phyloP scores from a whole-genome alignment of 192 early-diverging fungal species.

The Gryganskiella cystojenkinii region DNA sequence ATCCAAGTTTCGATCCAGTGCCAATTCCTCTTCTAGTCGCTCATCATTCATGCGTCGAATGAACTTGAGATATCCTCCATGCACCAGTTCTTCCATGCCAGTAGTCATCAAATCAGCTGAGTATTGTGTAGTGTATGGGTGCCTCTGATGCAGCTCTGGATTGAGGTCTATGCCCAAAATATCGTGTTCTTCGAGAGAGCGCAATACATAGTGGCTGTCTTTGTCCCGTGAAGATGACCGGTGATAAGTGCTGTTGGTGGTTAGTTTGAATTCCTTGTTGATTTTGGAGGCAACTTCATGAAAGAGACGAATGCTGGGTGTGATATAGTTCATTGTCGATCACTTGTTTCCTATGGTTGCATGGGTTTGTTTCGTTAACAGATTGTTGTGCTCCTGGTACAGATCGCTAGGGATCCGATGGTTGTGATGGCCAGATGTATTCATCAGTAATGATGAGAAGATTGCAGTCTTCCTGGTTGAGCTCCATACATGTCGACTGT shows the following conservation, averaged over 20 bases:
- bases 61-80: no score
- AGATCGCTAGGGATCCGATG: constrained; percentile 19
- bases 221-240: background rate
- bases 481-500: no score
- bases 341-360: constrained; percentile 7
- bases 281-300: background rate
- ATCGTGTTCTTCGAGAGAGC: no score
- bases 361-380: constrained; percentile 5
- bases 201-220: background rate
- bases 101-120: no score
- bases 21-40: no score
- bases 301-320: constrained; percentile 4
- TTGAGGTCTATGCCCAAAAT: no score
- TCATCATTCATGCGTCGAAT: no score
- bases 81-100: no score
- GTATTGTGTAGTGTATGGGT: no score
- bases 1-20: no score
- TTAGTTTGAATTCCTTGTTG: background rate
- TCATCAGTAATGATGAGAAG: constrained; percentile 19
- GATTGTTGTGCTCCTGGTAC: constrained; percentile 12
- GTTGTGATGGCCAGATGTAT: constrained; percentile 1
- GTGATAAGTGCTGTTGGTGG: background rate
- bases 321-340: background rate
- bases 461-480: constrained; percentile 15
- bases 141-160: no score